These are phyloP conservation scores for Ophiostoma pallidulum DNA, from an alignment of 2,329 filamentous ascomycete species.

Conservation along the genomic window DNA sequence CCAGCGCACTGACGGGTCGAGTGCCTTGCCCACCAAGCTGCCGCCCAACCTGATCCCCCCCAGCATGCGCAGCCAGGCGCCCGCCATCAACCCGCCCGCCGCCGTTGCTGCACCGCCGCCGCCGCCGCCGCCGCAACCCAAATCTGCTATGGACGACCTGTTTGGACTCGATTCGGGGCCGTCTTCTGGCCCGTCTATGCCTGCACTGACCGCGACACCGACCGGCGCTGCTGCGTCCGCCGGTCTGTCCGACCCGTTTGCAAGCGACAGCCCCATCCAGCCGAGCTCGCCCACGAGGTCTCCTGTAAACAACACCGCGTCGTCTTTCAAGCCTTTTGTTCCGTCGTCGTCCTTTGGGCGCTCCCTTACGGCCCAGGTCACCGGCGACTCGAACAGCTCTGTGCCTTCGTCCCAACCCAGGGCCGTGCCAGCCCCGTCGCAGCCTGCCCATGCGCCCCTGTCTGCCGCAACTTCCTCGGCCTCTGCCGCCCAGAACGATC, in stretches of 20 bases:
- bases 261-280: slow-evolving; percentile 33
- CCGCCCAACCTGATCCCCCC: slow-evolving; percentile 79
- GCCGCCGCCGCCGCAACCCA: slow-evolving; percentile 28
- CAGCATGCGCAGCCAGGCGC: slow-evolving; percentile 60
- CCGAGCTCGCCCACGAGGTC: slow-evolving; percentile 47
- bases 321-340: slow-evolving; percentile 75
- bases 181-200: slow-evolving; percentile 34
- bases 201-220: slow-evolving; percentile 9
- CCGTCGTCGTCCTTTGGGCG: slow-evolving; percentile 90
- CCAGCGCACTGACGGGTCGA: slow-evolving; percentile 52
- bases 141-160: slow-evolving; percentile 80
- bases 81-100: slow-evolving; percentile 37
- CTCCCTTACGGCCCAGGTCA: slow-evolving; percentile 65
- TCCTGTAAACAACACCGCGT: slow-evolving; percentile 36
- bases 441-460: not conserved
- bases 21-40: slow-evolving; percentile 62
- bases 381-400: slow-evolving; percentile 50
- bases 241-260: slow-evolving; percentile 57
- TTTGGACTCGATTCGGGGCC: slow-evolving; percentile 75
- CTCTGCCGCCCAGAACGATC: slow-evolving; percentile 50
- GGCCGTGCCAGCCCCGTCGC: slow-evolving; percentile 6
- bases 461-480: not conserved
- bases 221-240: slow-evolving; percentile 34
- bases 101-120: slow-evolving; percentile 26
- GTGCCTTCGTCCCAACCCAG: slow-evolving; percentile 32